Evolutionary conservation across 108 stramenopile genomes (phyloP).

Genomic region (Pseudonitzschia multiseries): DNA sequence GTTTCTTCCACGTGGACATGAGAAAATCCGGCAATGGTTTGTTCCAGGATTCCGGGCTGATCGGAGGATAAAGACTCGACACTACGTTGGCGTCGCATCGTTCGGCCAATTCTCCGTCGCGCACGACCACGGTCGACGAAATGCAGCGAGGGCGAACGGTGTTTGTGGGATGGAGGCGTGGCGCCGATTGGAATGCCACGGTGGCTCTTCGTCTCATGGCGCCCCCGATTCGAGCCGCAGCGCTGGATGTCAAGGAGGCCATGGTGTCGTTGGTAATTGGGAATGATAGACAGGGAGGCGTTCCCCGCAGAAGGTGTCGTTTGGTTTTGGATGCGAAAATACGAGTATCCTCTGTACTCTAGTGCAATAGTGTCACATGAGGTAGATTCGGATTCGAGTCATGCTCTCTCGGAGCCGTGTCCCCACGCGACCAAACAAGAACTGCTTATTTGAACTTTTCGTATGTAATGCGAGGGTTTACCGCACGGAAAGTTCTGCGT

Average conservation of each 20-base stretch:
- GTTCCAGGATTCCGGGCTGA: conserved; percentile 30
- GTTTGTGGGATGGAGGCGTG: neutral
- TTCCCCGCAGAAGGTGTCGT: too few relatives aligned
- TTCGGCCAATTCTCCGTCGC: conserved; percentile 36
- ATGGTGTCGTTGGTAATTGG: neutral
- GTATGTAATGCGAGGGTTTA: too few relatives aligned
- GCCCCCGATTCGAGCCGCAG: neutral
- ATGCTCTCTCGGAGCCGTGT: too few relatives aligned
- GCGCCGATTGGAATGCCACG: neutral
- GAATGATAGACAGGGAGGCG: neutral
- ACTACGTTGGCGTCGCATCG: conserved; percentile 27
- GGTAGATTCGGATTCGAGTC: too few relatives aligned
- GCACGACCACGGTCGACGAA: conserved; percentile 12
- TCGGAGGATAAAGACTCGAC: conserved; percentile 63
- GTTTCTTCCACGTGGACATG: conserved; percentile 46
- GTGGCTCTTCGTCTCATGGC: neutral
- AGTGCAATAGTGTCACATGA: too few relatives aligned
- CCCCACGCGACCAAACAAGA: too few relatives aligned
- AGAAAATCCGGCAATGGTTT: conserved; percentile 64
- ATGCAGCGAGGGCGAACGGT: conserved; percentile 7
- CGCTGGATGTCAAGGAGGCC: neutral
- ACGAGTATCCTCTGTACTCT: too few relatives aligned
- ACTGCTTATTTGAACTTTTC: too few relatives aligned
- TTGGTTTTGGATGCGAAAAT: too few relatives aligned
- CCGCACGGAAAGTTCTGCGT: too few relatives aligned